Evolutionary conservation across 2,329 filamentous ascomycete genomes (phyloP).

Genomic region (Pseudopyricularia cyperi): DNA sequence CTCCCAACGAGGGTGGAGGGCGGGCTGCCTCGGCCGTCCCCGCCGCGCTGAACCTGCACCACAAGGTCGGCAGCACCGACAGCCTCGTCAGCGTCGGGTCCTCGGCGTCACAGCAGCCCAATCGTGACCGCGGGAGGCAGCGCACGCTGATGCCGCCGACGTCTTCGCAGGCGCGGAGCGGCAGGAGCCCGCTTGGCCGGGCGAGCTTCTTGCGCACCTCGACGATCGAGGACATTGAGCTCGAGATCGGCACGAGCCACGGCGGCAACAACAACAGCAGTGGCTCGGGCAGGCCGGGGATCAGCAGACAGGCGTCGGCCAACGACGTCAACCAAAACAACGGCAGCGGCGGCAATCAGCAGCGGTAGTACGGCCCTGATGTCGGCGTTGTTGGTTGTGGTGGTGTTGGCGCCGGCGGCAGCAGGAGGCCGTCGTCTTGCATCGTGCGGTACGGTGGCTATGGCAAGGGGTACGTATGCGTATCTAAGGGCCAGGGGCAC

Average conservation of each 20-base stretch:
- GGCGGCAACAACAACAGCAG: neutral
- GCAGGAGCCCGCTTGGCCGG: conserved; percentile 24
- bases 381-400: neutral
- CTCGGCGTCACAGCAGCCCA: neutral
- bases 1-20: conserved; percentile 2
- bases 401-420: neutral
- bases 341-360: neutral
- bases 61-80: conserved; percentile 12
- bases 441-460: neutral
- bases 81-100: conserved; percentile 8
- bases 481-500: neutral
- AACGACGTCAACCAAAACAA: neutral
- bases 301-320: neutral
- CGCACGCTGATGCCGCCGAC: conserved; percentile 13
- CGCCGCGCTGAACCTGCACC: conserved; percentile 4
- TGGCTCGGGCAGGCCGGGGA: neutral
- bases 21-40: neutral
- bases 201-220: conserved; percentile 18
- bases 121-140: neutral
- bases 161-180: conserved; percentile 11
- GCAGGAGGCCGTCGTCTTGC: neutral
- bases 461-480: neutral
- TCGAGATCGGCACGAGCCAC: conserved; percentile 14
- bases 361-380: conserved; percentile 1
- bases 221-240: conserved; percentile 16